Evolutionary conservation across 2,329 filamentous ascomycete species (phyloP).

Genomic region (Nigrograna mackinnonii): DNA sequence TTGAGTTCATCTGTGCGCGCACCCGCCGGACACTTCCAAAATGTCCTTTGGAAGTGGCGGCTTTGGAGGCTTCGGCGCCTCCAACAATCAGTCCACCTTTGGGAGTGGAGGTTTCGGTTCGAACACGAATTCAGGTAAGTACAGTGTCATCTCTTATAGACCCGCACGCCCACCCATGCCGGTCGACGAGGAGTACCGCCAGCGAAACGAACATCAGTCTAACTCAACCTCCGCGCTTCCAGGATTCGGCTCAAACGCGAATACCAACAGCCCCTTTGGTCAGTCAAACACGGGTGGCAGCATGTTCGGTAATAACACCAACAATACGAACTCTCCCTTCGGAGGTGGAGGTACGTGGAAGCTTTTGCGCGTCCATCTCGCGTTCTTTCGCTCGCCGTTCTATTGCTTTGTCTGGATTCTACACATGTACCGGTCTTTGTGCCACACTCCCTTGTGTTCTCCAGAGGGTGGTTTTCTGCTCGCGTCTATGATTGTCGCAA

Average conservation of each 20-base stretch:
- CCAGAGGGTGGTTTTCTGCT: too few relatives aligned
- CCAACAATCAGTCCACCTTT: conserved; percentile 40
- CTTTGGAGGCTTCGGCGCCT: conserved; percentile 33
- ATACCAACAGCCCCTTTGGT: conserved; percentile 20
- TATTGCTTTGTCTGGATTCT: conserved; percentile 7
- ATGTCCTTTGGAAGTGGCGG: conserved; percentile 58
- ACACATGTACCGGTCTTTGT: too few relatives aligned
- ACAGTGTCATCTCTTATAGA: conserved; percentile 22
- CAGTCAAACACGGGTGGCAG: conserved; percentile 23
- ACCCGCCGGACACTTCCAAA: conserved; percentile 23
- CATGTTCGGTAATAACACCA: conserved; percentile 38
- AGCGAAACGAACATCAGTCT: conserved; percentile 30
- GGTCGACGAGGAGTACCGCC: background rate
- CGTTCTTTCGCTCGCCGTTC: conserved; percentile 16
- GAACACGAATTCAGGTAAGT: conserved; percentile 56
- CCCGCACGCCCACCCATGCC: background rate
- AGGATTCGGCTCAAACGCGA: conserved; percentile 44
- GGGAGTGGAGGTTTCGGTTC: conserved; percentile 48
- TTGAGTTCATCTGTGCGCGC: conserved; percentile 23
- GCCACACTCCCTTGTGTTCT: too few relatives aligned
- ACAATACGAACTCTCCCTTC: conserved; percentile 32
- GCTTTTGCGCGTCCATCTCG: conserved; percentile 36
- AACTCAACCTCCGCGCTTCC: conserved; percentile 41
- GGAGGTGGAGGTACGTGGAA: conserved; percentile 43
- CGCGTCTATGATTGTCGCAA: background rate